Percentiles rank a stretch among this genome's conserved stretches.
phyloP scores from a whole-genome alignment of 1,139 yeast species.

The Debaryomyces coudertii region DNA sequence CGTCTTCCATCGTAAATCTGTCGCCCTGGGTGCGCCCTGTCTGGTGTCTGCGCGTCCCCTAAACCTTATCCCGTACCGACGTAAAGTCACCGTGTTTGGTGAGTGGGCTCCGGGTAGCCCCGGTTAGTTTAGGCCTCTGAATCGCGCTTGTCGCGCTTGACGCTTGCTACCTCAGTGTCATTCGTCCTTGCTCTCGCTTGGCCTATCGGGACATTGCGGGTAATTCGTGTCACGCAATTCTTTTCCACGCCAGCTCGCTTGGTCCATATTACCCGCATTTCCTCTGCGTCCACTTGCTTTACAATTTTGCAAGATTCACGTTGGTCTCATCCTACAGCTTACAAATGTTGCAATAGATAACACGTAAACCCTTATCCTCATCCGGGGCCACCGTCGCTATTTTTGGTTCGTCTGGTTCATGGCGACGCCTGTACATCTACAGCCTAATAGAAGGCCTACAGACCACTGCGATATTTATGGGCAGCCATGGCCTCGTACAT shows the following conservation, averaged over 20 bases:
- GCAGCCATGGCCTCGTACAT: background rate
- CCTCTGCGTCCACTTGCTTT: slow-evolving; percentile 1
- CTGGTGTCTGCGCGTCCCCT: background rate
- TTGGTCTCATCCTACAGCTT: background rate
- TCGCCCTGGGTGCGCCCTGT: too few species aligned
- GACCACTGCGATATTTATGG: too few species aligned
- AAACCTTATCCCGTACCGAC: background rate
- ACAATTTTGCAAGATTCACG: background rate
- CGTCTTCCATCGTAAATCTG: slow-evolving; percentile 4
- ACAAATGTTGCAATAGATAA: slow-evolving; percentile 6
- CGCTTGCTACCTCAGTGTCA: background rate
- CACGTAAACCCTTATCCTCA: slow-evolving; percentile 4
- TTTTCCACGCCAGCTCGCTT: background rate
- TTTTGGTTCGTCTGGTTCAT: background rate
- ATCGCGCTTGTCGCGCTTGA: background rate
- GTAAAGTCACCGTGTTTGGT: background rate
- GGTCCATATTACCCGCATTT: background rate
- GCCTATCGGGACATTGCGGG: slow-evolving; percentile 5
- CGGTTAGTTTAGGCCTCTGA: background rate
- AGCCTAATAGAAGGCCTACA: background rate
- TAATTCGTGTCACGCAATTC: slow-evolving; percentile 8
- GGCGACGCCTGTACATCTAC: background rate
- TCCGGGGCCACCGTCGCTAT: background rate
- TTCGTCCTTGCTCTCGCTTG: background rate
- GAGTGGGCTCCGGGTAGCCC: background rate